Base-by-base conservation (phyloP, 2,329 filamentous ascomycete species). In the Aureobasidium zeae region DNA sequence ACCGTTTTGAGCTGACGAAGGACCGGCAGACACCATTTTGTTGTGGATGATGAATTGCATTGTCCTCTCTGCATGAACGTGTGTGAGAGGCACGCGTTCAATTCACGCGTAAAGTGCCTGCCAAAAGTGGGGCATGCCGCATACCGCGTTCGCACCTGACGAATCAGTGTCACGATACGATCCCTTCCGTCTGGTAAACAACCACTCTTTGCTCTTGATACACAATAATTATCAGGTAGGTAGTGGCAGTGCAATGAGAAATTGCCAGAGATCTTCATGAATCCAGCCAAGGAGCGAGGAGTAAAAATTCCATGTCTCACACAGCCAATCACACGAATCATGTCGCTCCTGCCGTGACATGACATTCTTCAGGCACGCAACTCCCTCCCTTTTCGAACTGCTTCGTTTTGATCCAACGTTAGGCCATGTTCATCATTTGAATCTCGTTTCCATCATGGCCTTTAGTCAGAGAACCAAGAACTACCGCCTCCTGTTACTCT, bases 21-120 rank as follows among this genome's bases (percentile, higher is more conserved):
- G 71, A 48, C 71, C 68, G 50, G 67, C 67, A 55, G 62, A 60
- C 16, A 64, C 64, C 68, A 71, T 71, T 29, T 25, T 46, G 35
- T 4, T 12, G 30, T 47, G 12, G 35, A 34, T 41, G 12, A 24
- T 35, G 20, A 15, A 24, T 34, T 34, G 5, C 7, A n/a, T 12
- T 24, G 13, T 15, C 15, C 13, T 34, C 8, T 29, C 21, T 11
- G 24, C 17, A 5, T 22, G 21, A 44, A 5, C 11, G 22, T 25
- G 25, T 43, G 9, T 7, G n/a, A n/a, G 24, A 30, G 28, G 15
- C 20, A 39, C 33, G 44, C 33, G 44, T 39, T 22, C 2, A 2
- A 16, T 8, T 5, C 15, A 20, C 24, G 19, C 36, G 36, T 31
- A 31, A 31, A 39, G 36, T 39, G 19, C 24, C 11, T 13, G 5